Conservation (phyloP, 331 rosid species). For the Arachis monticola region DNA sequence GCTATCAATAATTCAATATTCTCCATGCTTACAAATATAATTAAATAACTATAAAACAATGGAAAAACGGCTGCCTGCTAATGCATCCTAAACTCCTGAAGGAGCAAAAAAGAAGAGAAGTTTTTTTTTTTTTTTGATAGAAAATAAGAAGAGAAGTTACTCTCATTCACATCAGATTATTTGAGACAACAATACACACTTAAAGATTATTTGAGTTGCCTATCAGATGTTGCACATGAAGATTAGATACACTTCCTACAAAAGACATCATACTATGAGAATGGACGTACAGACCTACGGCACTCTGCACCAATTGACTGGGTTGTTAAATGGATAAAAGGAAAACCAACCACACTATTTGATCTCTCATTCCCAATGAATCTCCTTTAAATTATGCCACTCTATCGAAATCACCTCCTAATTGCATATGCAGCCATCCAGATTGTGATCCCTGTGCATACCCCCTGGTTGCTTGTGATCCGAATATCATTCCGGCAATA, state of each 20-base stretch:
- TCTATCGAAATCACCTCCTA: slow-evolving; percentile 73
- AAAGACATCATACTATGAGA: slow-evolving; percentile 40
- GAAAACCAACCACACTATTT: slow-evolving; percentile 34
- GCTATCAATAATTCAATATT: no score
- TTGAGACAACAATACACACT: slow-evolving; percentile 36
- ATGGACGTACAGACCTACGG: slow-evolving; percentile 40
- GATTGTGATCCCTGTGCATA: slow-evolving; percentile 68
- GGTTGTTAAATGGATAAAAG: slow-evolving; percentile 23
- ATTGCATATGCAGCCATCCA: slow-evolving; percentile 94
- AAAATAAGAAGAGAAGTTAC: slow-evolving; percentile 34
- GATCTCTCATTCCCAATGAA: slow-evolving; percentile 22
- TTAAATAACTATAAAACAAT: no score
- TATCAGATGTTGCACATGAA: slow-evolving; percentile 45
- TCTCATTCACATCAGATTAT: neutral
- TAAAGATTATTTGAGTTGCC: slow-evolving; percentile 41
- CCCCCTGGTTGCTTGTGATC: slow-evolving; percentile 64
- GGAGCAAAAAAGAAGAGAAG: no score
- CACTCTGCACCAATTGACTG: slow-evolving; percentile 44
- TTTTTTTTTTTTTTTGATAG: neutral
- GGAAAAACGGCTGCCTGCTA: slow-evolving; percentile 18
- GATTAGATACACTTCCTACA: slow-evolving; percentile 50
- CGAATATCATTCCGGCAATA: slow-evolving; percentile 72
- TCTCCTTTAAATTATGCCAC: slow-evolving; percentile 49
- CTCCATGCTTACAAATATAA: no score
- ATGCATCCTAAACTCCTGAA: slow-evolving; percentile 25